Conservation (phyloP, 768 basidiomycete species). For the Russula dissimulans region DNA sequence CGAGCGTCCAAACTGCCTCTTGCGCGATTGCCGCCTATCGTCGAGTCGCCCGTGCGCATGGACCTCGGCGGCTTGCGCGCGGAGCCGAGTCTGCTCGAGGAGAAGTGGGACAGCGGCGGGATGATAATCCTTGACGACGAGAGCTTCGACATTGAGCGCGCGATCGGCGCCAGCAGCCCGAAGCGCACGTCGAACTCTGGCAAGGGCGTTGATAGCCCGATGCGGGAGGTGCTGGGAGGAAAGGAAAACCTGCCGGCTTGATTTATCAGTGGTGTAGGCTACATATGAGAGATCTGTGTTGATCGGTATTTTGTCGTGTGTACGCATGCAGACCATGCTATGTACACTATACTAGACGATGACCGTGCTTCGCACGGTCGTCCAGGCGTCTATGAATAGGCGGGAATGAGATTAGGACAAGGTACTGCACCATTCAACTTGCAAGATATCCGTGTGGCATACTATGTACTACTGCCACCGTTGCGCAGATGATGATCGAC, state of each 20-base stretch:
- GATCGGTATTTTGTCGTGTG: neutral
- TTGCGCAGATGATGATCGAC: no score
- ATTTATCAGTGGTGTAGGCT: neutral
- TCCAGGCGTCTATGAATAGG: no score
- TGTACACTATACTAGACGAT: no score
- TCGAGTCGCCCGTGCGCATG: constrained; percentile 45
- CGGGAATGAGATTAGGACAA: no score
- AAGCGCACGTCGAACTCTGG: constrained; percentile 21
- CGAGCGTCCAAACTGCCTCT: constrained; percentile 20
- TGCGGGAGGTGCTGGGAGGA: constrained; percentile 35
- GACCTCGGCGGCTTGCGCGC: constrained; percentile 25
- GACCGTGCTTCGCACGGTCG: no score
- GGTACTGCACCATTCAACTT: no score
- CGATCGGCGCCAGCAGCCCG: constrained; percentile 19
- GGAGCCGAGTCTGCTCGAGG: constrained; percentile 30
- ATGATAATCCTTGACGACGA: constrained; percentile 23
- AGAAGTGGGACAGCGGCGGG: constrained; percentile 26
- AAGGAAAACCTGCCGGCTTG: constrained; percentile 40
- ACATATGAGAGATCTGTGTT: neutral
- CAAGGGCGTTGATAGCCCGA: constrained; percentile 28
- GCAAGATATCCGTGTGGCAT: no score
- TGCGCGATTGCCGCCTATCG: constrained; percentile 24
- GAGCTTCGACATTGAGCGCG: constrained; percentile 27
- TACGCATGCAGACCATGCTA: constrained; percentile 1
- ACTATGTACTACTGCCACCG: no score